Base-by-base conservation (phyloP, 2,329 filamentous ascomycete genomes). In the Epichloe gansuensis region DNA sequence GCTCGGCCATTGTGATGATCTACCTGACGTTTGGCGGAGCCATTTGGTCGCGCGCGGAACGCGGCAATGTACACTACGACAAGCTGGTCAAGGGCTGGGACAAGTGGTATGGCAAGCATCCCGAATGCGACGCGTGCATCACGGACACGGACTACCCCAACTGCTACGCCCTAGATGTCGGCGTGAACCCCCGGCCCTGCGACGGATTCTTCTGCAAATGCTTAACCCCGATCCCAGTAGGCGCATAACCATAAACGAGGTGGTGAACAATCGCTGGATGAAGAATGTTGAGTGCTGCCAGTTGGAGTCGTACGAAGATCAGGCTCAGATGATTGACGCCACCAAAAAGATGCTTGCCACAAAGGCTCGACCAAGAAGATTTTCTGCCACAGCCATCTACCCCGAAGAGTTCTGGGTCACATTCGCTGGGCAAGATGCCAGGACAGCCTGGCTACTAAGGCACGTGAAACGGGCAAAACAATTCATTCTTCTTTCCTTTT, bases 1-100 rank as follows among this genome's bases (percentile, higher is more conserved):
- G 86, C 52, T 85, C 85, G 49, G 90, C 84, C 25, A 83, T 95
- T 53, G 85, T 93, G 58, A 91, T 88, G 76, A 72, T 95, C 54
- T 83, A 85, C 56, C 79, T 95, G 57, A 80, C 80, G 41, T 86
- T 86, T 61, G 79, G 81, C 44, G 86, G 81, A 23, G 82, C 80
- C 46, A 78, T 91, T 7, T 95, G 89, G 90, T 74, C 78, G 49
- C 80, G 81, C 57, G 87, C 88, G 1, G 79, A 81, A 54, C 66
- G 51, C 60, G 76, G 64, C 52, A 72, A 77, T 55, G 63, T 64
- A n/a, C 76, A 80, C 58, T 93, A 88, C 69, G 75, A 79, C 50
- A 72, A 76, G 38, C 81, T 89, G 56, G 73, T 82, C 50, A 68
- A 72, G 37, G 84, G 81, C 12, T 94, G 87, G 86, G 72, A 81